These are phyloP conservation scores for Salinomyces thailandicus DNA, from an alignment of 2,329 filamentous ascomycete species.

Conservation along the genomic window DNA sequence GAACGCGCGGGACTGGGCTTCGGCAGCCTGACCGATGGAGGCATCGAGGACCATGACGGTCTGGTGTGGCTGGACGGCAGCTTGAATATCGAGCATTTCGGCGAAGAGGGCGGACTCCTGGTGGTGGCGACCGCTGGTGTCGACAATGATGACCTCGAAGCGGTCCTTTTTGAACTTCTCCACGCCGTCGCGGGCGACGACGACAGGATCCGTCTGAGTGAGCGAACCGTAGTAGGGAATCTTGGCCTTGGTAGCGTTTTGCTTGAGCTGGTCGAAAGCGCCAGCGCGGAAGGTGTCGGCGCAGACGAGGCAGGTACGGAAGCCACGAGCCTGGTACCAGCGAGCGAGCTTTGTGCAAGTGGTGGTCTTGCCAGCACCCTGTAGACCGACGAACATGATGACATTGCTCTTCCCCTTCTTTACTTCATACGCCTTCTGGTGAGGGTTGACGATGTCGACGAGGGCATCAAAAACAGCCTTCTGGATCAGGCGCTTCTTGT, in stretches of 20 bases:
- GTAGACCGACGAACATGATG: slow-evolving; percentile 98
- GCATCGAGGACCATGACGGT: slow-evolving; percentile 98
- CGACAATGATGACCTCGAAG: slow-evolving; percentile 97
- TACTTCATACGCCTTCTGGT: slow-evolving; percentile 88
- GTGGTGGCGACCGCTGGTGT: slow-evolving; percentile 88
- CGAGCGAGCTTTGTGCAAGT: slow-evolving; percentile 94
- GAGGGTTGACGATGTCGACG: slow-evolving; percentile 88
- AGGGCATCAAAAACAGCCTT: slow-evolving; percentile 97
- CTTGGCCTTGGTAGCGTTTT: slow-evolving; percentile 97
- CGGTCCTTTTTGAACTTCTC: slow-evolving; percentile 98
- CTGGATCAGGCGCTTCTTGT: slow-evolving; percentile 97
- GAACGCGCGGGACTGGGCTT: slow-evolving; percentile 90
- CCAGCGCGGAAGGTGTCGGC: slow-evolving; percentile 97
- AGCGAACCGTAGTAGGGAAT: slow-evolving; percentile 97
- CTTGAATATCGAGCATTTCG: slow-evolving; percentile 95
- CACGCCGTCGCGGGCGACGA: slow-evolving; percentile 89
- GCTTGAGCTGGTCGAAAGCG: slow-evolving; percentile 96
- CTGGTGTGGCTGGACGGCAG: slow-evolving; percentile 81
- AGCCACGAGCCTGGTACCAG: slow-evolving; percentile 88
- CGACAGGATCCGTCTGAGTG: slow-evolving; percentile 89
- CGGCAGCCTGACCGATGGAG: slow-evolving; percentile 91
- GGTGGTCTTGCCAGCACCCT: slow-evolving; percentile 96
- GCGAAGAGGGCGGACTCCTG: slow-evolving; percentile 93
- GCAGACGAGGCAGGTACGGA: slow-evolving; percentile 88
- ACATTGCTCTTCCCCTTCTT: slow-evolving; percentile 95